phyloP scores from a whole-genome alignment of 2,329 filamentous ascomycete genomes.

The Ustulina deusta region DNA sequence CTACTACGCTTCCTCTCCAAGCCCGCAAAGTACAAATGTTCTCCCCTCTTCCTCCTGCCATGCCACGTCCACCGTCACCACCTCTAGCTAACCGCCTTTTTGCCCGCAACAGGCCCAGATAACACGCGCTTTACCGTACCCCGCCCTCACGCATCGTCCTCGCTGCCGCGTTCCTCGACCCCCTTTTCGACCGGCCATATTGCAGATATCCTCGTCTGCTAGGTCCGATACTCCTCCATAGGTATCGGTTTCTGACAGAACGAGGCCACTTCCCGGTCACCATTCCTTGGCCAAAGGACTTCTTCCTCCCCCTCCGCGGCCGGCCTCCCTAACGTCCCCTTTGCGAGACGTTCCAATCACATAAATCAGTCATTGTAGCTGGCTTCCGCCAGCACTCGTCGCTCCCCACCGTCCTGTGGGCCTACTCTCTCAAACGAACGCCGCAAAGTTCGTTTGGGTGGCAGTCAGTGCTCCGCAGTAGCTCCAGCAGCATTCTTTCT shows the following conservation, averaged over 20 bases:
- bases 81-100: slow-evolving; percentile 22
- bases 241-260: slow-evolving; percentile 86
- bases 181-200: slow-evolving; percentile 37
- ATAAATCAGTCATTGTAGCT: slow-evolving; percentile 72
- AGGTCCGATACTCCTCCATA: slow-evolving; percentile 83
- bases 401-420: slow-evolving; percentile 79
- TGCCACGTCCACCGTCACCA: background rate
- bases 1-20: slow-evolving; percentile 93
- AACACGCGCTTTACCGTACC: slow-evolving; percentile 60
- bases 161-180: slow-evolving; percentile 15
- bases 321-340: slow-evolving; percentile 91
- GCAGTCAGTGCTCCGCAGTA: slow-evolving; percentile 96
- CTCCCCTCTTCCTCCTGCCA: slow-evolving; percentile 21
- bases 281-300: slow-evolving; percentile 88
- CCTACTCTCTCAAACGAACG: slow-evolving; percentile 97
- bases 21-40: slow-evolving; percentile 84
- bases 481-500: slow-evolving; percentile 52
- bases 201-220: slow-evolving; percentile 79
- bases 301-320: slow-evolving; percentile 83
- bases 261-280: slow-evolving; percentile 75
- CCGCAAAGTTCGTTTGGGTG: slow-evolving; percentile 96
- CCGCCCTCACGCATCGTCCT: slow-evolving; percentile 32
- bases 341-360: slow-evolving; percentile 69
- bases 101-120: slow-evolving; percentile 64
- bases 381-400: slow-evolving; percentile 84